Percentiles rank a stretch among this genome's conserved stretches.
These are phyloP conservation scores for Stylonectria norvegica DNA, from an alignment of 2,329 filamentous ascomycete genomes.

Conservation along the genomic window DNA sequence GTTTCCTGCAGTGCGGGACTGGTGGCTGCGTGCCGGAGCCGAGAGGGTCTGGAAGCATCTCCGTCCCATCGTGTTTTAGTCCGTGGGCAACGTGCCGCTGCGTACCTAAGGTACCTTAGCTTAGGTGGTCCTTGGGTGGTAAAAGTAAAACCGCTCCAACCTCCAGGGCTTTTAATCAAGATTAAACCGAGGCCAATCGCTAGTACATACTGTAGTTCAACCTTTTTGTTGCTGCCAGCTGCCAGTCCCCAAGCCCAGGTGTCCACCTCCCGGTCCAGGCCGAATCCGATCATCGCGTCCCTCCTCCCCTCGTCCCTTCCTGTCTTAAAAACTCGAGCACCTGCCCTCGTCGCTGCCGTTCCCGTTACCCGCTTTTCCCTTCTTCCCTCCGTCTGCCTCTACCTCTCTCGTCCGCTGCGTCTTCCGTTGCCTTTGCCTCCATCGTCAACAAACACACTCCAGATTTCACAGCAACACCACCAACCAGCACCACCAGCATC, in stretches of 20 bases:
- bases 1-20: too few relatives aligned
- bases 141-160: too few relatives aligned
- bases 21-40: too few relatives aligned
- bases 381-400: conserved; percentile 5
- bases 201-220: too few relatives aligned
- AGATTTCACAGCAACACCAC: neutral
- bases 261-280: conserved; percentile 5
- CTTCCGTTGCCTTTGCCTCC: conserved; percentile 7
- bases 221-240: neutral
- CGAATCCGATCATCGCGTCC: conserved; percentile 23
- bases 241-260: neutral
- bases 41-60: too few relatives aligned
- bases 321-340: conserved; percentile 22
- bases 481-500: conserved; percentile 1
- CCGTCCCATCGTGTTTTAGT: too few relatives aligned
- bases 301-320: conserved; percentile 11
- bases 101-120: too few relatives aligned
- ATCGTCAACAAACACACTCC: too few relatives aligned
- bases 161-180: too few relatives aligned
- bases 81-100: too few relatives aligned
- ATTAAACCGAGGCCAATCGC: too few relatives aligned
- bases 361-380: conserved; percentile 7
- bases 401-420: conserved; percentile 1
- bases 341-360: conserved; percentile 14
- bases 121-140: too few relatives aligned